These are phyloP conservation scores for Eragrostis tef DNA, from an alignment of 202 grass and related monocot species.

Conservation along the genomic window DNA sequence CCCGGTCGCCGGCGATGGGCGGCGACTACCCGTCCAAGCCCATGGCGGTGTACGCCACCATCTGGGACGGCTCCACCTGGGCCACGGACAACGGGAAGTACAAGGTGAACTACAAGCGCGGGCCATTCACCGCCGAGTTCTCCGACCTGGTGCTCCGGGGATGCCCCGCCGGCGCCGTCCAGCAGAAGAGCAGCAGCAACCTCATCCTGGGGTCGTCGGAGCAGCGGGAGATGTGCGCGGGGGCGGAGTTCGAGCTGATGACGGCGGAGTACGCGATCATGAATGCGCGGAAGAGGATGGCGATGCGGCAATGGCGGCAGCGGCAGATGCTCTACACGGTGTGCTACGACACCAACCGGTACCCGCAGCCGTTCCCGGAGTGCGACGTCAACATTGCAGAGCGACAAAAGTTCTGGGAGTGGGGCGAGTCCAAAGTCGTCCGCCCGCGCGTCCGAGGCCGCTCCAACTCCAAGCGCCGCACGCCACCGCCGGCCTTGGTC, in stretches of 20 bases:
- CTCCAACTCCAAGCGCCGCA: not conserved
- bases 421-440: slow-evolving; percentile 70
- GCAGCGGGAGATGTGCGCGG: slow-evolving; percentile 26
- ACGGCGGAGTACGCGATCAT: slow-evolving; percentile 47
- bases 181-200: not conserved
- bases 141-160: slow-evolving; percentile 58
- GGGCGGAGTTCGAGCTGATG: slow-evolving; percentile 47
- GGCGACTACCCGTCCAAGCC: slow-evolving; percentile 78
- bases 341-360: slow-evolving; percentile 68
- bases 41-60: slow-evolving; percentile 84
- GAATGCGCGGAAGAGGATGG: slow-evolving; percentile 45
- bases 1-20: slow-evolving; percentile 48
- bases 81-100: slow-evolving; percentile 67
- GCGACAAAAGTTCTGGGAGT: slow-evolving; percentile 55
- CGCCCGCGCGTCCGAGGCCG: slow-evolving; percentile 39
- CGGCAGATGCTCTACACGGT: slow-evolving; percentile 66
- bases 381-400: slow-evolving; percentile 64
- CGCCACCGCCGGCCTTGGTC: not conserved
- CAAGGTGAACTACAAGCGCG: slow-evolving; percentile 71
- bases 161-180: slow-evolving; percentile 47
- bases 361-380: slow-evolving; percentile 60
- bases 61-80: slow-evolving; percentile 88
- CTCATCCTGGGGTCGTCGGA: not conserved
- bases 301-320: slow-evolving; percentile 57
- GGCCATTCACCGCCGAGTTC: slow-evolving; percentile 69